Evolutionary conservation across 306 rosid genomes (phyloP).

Genomic region (Amphicarpaea edgeworthii): DNA sequence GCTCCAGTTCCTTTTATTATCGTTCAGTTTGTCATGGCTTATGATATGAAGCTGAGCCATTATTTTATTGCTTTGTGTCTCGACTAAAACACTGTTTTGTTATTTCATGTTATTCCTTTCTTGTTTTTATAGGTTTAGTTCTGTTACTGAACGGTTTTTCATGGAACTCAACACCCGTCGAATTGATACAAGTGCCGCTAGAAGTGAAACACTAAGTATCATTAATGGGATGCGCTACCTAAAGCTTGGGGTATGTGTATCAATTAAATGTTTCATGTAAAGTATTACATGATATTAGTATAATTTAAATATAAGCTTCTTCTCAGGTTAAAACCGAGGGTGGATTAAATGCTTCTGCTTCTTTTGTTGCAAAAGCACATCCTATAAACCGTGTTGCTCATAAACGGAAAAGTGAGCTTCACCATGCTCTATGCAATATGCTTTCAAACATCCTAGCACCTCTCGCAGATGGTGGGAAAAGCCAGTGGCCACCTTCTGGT

Average conservation of each 20-base stretch:
- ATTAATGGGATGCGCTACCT: conserved; percentile 99
- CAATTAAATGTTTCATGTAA: conserved; percentile 39
- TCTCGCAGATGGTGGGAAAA: conserved; percentile 97
- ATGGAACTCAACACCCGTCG: conserved; percentile 97
- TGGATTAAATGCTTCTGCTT: conserved; percentile 98
- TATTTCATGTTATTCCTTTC: conserved; percentile 36
- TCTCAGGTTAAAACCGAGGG: conserved; percentile 98
- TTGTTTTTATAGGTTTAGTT: conserved; percentile 83
- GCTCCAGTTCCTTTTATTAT: conserved; percentile 21
- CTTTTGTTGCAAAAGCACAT: conserved; percentile 99
- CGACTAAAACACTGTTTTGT: background rate
- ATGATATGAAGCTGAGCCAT: conserved; percentile 27
- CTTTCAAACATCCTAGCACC: conserved; percentile 96
- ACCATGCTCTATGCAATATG: conserved; percentile 97
- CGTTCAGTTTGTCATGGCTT: conserved; percentile 36
- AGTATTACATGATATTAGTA: conserved; percentile 42
- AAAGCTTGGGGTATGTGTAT: conserved; percentile 88
- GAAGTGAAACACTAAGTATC: conserved; percentile 98
- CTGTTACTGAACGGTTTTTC: conserved; percentile 98
- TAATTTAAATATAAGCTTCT: conserved; percentile 45
- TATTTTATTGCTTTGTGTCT: conserved; percentile 12
- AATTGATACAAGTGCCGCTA: conserved; percentile 81
- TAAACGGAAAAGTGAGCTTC: conserved; percentile 98
- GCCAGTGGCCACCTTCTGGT: conserved; percentile 99
- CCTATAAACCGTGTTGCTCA: conserved; percentile 95